Base-by-base conservation (phyloP, 2,329 filamentous ascomycete species). In the Aspergillus sp. region DNA sequence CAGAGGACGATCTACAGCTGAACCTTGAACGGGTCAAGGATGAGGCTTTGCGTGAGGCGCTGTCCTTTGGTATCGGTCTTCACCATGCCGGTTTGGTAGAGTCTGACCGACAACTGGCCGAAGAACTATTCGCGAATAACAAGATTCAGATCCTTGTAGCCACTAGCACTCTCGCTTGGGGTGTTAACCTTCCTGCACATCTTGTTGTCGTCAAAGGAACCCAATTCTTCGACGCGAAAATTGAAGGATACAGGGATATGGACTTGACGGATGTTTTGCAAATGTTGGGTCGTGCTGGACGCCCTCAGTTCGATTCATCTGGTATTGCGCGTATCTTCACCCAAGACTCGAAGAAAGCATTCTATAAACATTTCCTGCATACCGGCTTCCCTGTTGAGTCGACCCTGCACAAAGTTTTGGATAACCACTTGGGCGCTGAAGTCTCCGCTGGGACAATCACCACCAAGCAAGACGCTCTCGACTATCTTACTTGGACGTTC, bases 401-500 rank as follows among this genome's bases (percentile, higher is more conserved):
- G 0, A 96, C 93, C 0, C 81, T 99, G 39, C 95, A 99, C 75
- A 96, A 96, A 18, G 95, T 98, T 1, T 81, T 99, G 7, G 93
- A 98, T 76, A 96, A 99, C 78, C 96, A 99, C 82, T 82, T 99
- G 72, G 89, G 92, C 61, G 95, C 95, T 58, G 95, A 99, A 77
- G 87, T 98, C 5, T 96, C 93, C 0, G 91, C 95, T 1, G 93
- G 91, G 64, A 99, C 95, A 0, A 90, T 99, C 50, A 81, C 89
- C 32, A 96, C 92, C 8, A 97, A 97, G 75, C 95, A 99, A 75
- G 95, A 99, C 76, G 95, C 95, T 1, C 83, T 99, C 4, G 96
- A 99, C 74, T 99, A 99, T 71, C 78, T 99, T 53, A 99, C 95
- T 0, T 99, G 96, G 95, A 99, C 96, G 1, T 99, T 99, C 80